phyloP scores from a whole-genome alignment of 257 asterid species.

The Fraxinus pennsylvanica region DNA sequence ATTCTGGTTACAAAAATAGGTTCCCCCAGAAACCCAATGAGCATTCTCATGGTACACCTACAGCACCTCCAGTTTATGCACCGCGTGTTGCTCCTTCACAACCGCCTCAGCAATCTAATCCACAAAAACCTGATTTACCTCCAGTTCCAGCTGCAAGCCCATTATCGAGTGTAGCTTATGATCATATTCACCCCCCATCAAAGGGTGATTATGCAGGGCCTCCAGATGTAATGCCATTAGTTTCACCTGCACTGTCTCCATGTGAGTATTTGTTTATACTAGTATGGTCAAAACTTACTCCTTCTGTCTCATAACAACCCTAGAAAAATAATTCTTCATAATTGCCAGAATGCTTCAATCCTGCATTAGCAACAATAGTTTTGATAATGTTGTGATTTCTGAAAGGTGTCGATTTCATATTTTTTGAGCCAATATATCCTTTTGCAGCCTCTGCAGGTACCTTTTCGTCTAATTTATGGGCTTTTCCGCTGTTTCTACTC shows the following conservation, averaged over 20 bases:
- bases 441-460: conserved; percentile 65
- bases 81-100: conserved; percentile 57
- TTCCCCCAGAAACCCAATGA: conserved; percentile 49
- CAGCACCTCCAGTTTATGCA: conserved; percentile 53
- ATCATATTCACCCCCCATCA: conserved; percentile 61
- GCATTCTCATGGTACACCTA: conserved; percentile 50
- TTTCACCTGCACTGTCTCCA: conserved; percentile 63
- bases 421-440: neutral
- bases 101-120: conserved; percentile 31
- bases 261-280: conserved; percentile 52
- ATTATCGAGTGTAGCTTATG: conserved; percentile 47
- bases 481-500: conserved; percentile 39
- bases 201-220: conserved; percentile 47
- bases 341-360: neutral
- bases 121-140: conserved; percentile 36
- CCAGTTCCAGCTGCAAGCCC: conserved; percentile 55
- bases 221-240: conserved; percentile 46
- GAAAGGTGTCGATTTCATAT: neutral
- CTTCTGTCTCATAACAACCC: no score
- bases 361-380: neutral
- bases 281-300: neutral
- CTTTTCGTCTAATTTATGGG: conserved; percentile 43
- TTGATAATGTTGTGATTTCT: neutral
- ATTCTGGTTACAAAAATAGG: conserved; percentile 44
- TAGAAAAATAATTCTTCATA: no score